Base-by-base conservation (phyloP, 257 asterid genomes). In the Solanum chiquidenum region DNA sequence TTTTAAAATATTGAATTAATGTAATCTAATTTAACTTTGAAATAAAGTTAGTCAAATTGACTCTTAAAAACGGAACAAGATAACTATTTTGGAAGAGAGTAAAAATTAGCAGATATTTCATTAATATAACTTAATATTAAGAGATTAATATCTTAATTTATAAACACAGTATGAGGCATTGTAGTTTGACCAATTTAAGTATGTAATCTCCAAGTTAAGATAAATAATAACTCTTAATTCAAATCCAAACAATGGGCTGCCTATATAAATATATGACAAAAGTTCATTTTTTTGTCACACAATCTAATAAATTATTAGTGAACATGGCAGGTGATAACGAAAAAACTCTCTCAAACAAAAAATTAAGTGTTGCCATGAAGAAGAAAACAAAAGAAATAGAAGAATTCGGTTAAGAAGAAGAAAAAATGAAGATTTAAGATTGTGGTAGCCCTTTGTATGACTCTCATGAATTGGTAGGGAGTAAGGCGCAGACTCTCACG, bases 401-500 rank as follows among this genome's bases (percentile, higher is more conserved):
- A 85, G 86, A 77, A 40, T 88, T 83, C 1, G 46, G 27, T 60
- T 5, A 83, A 18, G 89, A 79, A 3, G 40, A 86, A 10, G 74
- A 87, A 66, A 13, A 46, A 20, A 3, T 83, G 2, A 91, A 75
- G 13, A 73, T 92, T 38, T 93, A 95, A 94, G 98, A 93, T 87
- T 94, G 98, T 89, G 97, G 92, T 31, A 95, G 96, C 88, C 95
- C 96, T 52, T 85, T 95, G 7, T 95, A 95, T 71, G 97, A 94
- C 90, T 91, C 96, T 1, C 88, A 92, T 49, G 97, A 95, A 74
- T 72, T 95, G 40, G 94, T 88, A 52, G 18, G n/a, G 62, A 52
- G 62, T 18, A 52, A 16, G 62, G n/a, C n/a, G 0, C 62, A 0
- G 1, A 18, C 23, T 52, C 4, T 2, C 23, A 18, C 18, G n/a